Conservation (phyloP, 768 basidiomycete species). For the Polyporus arcularius region DNA sequence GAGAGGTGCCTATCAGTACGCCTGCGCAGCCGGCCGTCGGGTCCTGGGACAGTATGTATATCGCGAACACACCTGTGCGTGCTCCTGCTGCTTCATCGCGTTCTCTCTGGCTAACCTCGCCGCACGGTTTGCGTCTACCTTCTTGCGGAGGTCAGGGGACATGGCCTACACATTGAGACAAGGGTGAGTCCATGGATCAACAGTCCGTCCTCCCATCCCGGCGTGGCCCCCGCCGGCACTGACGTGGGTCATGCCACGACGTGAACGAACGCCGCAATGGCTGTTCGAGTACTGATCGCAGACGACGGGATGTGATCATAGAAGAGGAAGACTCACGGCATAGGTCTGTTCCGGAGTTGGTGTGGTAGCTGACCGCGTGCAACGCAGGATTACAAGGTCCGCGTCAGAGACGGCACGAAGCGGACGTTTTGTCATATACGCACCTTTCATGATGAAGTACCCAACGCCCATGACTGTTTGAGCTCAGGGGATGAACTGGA, state of each 20-base stretch:
- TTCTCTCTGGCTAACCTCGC: slow-evolving; percentile 35
- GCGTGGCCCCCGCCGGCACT: not conserved
- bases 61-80: slow-evolving; percentile 29
- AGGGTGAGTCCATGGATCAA: not conserved
- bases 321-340: slow-evolving; percentile 26
- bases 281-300: not conserved
- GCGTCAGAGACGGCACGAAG: not conserved
- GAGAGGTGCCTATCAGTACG: not conserved
- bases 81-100: slow-evolving; percentile 30
- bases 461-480: slow-evolving; percentile 35
- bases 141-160: slow-evolving; percentile 38
- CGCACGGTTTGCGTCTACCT: slow-evolving; percentile 39
- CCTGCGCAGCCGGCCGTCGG: not conserved
- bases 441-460: slow-evolving; percentile 34
- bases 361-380: slow-evolving; percentile 25
- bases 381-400: not conserved
- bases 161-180: slow-evolving; percentile 27
- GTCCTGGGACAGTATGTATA: not conserved
- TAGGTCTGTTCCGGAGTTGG: slow-evolving; percentile 38
- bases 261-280: not conserved
- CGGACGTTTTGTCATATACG: not conserved
- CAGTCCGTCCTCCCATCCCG: no score
- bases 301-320: not conserved
- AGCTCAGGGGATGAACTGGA: not conserved
- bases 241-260: no score